Evolutionary conservation across 75 land plant species (phyloP).

Genomic region (Selaginella moellendorffii): DNA sequence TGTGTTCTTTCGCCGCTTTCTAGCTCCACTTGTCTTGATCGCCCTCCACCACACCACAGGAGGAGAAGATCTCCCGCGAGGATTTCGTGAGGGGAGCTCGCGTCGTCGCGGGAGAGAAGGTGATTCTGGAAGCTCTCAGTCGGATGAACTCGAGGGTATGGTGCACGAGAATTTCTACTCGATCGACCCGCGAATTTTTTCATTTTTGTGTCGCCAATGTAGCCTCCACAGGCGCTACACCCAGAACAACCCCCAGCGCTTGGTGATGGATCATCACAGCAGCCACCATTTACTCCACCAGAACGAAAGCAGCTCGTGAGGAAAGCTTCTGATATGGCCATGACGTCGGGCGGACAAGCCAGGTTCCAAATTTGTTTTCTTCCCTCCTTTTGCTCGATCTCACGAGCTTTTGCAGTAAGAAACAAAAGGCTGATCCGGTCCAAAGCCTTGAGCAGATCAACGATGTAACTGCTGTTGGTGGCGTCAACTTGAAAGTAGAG

Average conservation of each 20-base stretch:
- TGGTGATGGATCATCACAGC: background rate
- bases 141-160: background rate
- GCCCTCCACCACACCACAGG: too few relatives aligned
- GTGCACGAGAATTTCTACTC: too few relatives aligned
- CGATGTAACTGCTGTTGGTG: constrained; percentile 98
- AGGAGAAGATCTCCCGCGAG: background rate
- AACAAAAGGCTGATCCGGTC: constrained; percentile 68
- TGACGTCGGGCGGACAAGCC: too few relatives aligned
- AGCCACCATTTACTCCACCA: background rate
- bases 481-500: constrained; percentile 80
- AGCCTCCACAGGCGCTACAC: background rate
- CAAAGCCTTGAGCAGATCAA: constrained; percentile 96
- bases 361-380: background rate
- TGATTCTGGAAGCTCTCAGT: background rate
- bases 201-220: too few relatives aligned
- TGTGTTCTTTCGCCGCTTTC: background rate
- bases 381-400: background rate
- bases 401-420: constrained; percentile 38
- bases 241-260: background rate
- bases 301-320: too few relatives aligned
- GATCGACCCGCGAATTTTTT: too few relatives aligned
- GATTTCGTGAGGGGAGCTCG: background rate
- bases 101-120: background rate
- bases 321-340: too few relatives aligned
- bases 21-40: background rate